phyloP scores from a whole-genome alignment of 2,329 filamentous ascomycete genomes.

The Aureobasidium mangrovei region DNA sequence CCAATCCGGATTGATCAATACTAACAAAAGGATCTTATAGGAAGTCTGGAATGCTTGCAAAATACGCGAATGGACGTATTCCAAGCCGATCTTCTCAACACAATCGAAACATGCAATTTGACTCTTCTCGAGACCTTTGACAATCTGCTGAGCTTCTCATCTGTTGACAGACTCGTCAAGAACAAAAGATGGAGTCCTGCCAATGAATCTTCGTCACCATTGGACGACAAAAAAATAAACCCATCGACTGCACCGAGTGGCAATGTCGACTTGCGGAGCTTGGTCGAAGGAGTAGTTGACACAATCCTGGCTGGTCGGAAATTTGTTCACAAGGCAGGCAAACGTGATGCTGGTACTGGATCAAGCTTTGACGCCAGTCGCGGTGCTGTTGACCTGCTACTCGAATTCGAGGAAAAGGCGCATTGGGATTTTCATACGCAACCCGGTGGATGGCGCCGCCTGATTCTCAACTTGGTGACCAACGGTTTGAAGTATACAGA shows the following conservation, averaged over 20 bases:
- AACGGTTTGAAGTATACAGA: slow-evolving; percentile 43
- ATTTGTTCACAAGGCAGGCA: neutral
- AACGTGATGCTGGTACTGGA: too few species aligned
- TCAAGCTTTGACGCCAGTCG: too few species aligned
- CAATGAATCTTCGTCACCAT: neutral
- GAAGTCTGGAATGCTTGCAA: slow-evolving; percentile 39
- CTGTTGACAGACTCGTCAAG: neutral
- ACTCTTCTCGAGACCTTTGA: slow-evolving; percentile 43
- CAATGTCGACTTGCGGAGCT: slow-evolving; percentile 22
- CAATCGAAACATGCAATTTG: slow-evolving; percentile 41
- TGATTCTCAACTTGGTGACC: slow-evolving; percentile 38
- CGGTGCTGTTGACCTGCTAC: neutral
- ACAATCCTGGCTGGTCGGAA: slow-evolving; percentile 31
- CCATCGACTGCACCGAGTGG: neutral
- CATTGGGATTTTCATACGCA: slow-evolving; percentile 21
- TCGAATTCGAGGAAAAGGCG: neutral
- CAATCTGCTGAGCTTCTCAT: slow-evolving; percentile 34
- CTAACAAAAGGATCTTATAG: slow-evolving; percentile 21
- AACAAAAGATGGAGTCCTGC: neutral
- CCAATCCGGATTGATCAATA: too few species aligned
- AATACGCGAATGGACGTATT: slow-evolving; percentile 17
- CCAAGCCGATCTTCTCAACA: slow-evolving; percentile 32
- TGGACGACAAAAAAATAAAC: neutral
- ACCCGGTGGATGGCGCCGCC: slow-evolving; percentile 29
- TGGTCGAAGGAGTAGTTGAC: slow-evolving; percentile 47